Base-by-base conservation (phyloP, 2,329 filamentous ascomycete genomes). In the Berkeleyomyces rouxiae region DNA sequence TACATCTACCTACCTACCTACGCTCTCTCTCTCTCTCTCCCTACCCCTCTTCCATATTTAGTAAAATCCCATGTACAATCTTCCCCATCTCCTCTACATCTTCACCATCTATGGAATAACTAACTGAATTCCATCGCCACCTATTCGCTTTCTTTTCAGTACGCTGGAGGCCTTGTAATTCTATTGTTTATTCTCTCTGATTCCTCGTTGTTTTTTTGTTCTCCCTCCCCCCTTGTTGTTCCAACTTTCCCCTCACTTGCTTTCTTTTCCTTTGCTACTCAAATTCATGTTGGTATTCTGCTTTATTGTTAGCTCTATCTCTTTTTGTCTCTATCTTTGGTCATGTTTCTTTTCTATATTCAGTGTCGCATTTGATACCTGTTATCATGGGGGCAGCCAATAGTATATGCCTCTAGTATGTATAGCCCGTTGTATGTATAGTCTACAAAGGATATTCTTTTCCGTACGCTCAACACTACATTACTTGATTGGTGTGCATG, bases 11-110 rank as follows among this genome's bases (percentile, higher is more conserved):
- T 13, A 49, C 40, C 40, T 61, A n/a, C 4, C 40, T n/a, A 16
- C 60, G 63, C 43, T 39, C 53, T 66, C 59, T 60, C 53, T 62
- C 49, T 61, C 61, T 42, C 47, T 46, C 57, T 61, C 46, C 39
- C 61, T 23, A 23, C 23, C 39, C 42, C 13, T 55, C 39, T n/a
- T 57, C 16, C 7, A 39, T 39, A n/a, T 60, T 33, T 60, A 23
- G 42, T 36, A 16, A 51, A 51, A 51, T 16, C 47, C 16, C 47
- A 46, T 46, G 4, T 46, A n/a, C 43, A 46, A 4, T 11, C 13
- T n/a, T n/a, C 6, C 4, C 7, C 10, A n/a, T 46, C 43, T 23
- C 3, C 11, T 46, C 43, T 46, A 46, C 13, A n/a, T 16, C 4
- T n/a, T 46, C 13, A n/a, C 11, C 11, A n/a, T 46, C 11, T 23